phyloP scores from a whole-genome alignment of 257 asterid species.

The Ehretia macrophylla region DNA sequence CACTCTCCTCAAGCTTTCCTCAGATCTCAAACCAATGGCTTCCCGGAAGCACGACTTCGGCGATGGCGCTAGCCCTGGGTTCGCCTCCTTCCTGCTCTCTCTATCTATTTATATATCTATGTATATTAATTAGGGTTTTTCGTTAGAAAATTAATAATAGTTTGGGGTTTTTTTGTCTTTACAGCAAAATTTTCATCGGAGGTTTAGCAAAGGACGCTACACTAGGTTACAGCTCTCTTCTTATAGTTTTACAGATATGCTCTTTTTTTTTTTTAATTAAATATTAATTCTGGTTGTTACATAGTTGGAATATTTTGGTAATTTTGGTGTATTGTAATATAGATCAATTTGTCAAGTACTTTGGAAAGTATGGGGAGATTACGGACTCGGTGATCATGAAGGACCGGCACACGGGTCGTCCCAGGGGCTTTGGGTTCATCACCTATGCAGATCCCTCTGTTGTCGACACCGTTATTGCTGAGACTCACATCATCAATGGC shows the following conservation, averaged over 20 bases:
- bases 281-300: background rate
- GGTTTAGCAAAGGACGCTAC: slow-evolving; percentile 86
- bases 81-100: slow-evolving; percentile 12
- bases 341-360: slow-evolving; percentile 47
- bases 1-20: background rate
- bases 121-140: too few species aligned
- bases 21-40: slow-evolving; percentile 39
- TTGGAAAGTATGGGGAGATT: slow-evolving; percentile 56
- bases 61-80: slow-evolving; percentile 98
- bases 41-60: slow-evolving; percentile 75
- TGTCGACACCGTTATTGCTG: slow-evolving; percentile 54
- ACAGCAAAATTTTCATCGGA: slow-evolving; percentile 88
- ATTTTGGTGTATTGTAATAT: background rate
- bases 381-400: slow-evolving; percentile 65
- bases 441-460: slow-evolving; percentile 52
- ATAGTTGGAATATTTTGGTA: background rate
- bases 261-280: too few species aligned
- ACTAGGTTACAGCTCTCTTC: slow-evolving; percentile 41
- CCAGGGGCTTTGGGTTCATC: slow-evolving; percentile 59
- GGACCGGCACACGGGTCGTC: slow-evolving; percentile 52
- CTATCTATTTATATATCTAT: background rate
- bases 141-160: slow-evolving; percentile 2
- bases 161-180: background rate
- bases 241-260: background rate
- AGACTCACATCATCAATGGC: slow-evolving; percentile 44